Evolutionary conservation across 176 grass and related monocot species (phyloP), one percentile per base, ranked within the genome.

Genomic region (Alopecurus myosuroides): DNA sequence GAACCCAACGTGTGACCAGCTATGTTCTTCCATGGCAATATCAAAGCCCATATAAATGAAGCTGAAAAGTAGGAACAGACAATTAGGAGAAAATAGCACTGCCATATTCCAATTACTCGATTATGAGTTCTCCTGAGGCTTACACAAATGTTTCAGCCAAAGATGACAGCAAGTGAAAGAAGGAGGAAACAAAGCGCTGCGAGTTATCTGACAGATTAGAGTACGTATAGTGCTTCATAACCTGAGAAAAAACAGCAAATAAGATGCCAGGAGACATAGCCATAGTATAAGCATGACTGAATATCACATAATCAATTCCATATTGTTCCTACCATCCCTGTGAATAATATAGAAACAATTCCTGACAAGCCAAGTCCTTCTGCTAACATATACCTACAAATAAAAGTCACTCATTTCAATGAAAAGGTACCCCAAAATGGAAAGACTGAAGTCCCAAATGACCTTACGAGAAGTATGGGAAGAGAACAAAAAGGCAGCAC

Each of bases 11-110:
- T 99, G 97, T 72, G 96, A 95, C 97, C 93, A 99, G 84, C 97
- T 99, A 89, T 99, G 97, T 77, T 99, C 88, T 93, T 99, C 97
- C 91, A 99, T 96, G 50, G 91, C 97, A 92, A 99, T 99, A 87
- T 99, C 97, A 77, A 99, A 99, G 56, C 97, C 97, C 97, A 99
- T 99, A 80, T 99, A 99, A 89, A 99, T 99, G 89, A 99, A 99
- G 78, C 97, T 98, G 85, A 86, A 79, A 82, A 73, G 13, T 25
- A 83, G 19, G 52, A 85, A 39, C 33, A 82, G 13, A 35, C 3
- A 83, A 80, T 60, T 52, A 77, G 22, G 20, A 33, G 67, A 4
- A 85, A 73, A 74, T 20, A 42, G 33, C 19, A 56, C 57, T 4
- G 17, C 81, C 13, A 44, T 28, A 34, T 60, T 77, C 33, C 26